These are phyloP conservation scores for Fusarium verrucosum DNA, from an alignment of 2,329 filamentous ascomycete genomes.

Conservation along the genomic window DNA sequence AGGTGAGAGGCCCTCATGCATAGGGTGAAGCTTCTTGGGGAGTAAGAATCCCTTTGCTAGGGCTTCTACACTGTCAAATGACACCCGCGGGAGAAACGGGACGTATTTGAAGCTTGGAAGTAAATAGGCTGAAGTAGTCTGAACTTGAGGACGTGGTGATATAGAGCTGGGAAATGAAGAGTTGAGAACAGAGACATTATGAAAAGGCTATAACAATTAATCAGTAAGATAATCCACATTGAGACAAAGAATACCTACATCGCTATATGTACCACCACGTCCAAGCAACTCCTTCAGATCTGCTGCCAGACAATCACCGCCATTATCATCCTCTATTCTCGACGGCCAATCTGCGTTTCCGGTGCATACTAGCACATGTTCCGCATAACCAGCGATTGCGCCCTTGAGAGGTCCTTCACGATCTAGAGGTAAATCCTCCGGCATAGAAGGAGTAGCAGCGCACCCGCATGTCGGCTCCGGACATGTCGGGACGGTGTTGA, in stretches of 20 bases:
- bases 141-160: slow-evolving; percentile 55
- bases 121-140: slow-evolving; percentile 74
- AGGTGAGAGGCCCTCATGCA: slow-evolving; percentile 67
- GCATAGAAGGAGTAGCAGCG: slow-evolving; percentile 70
- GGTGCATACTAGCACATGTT: slow-evolving; percentile 86
- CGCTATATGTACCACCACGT: slow-evolving; percentile 70
- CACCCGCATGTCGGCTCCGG: slow-evolving; percentile 82
- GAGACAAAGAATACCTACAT: slow-evolving; percentile 59
- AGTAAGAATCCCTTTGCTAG: slow-evolving; percentile 73
- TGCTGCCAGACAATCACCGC: slow-evolving; percentile 71
- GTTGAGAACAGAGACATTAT: slow-evolving; percentile 80
- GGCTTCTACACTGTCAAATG: slow-evolving; percentile 63
- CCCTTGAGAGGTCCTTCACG: slow-evolving; percentile 74
- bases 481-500: slow-evolving; percentile 65
- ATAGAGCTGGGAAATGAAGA: slow-evolving; percentile 74
- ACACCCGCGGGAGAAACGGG: slow-evolving; percentile 72
- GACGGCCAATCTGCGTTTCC: slow-evolving; percentile 83
- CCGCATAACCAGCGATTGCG: slow-evolving; percentile 78
- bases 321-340: slow-evolving; percentile 83
- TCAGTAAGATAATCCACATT: slow-evolving; percentile 53
- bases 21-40: slow-evolving; percentile 68
- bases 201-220: slow-evolving; percentile 74
- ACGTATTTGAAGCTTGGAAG: slow-evolving; percentile 87
- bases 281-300: slow-evolving; percentile 77
- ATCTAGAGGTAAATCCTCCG: slow-evolving; percentile 78